phyloP scores from a whole-genome alignment of 345 rosid genomes.

The Murraya paniculata region DNA sequence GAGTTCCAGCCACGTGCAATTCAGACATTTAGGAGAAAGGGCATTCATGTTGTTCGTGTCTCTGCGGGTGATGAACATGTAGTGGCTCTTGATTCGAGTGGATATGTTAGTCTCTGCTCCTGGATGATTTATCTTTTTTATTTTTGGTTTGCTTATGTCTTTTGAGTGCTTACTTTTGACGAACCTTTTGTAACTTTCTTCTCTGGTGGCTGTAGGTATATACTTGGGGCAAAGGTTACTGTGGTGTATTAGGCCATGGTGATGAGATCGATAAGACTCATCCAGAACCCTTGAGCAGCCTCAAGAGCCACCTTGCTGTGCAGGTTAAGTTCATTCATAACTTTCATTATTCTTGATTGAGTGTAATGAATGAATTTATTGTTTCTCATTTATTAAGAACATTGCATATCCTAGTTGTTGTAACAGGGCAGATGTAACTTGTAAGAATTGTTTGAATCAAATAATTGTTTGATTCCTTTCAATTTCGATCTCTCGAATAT shows the following conservation, averaged over 20 bases:
- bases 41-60: conserved; percentile 71
- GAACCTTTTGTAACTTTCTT: conserved; percentile 9
- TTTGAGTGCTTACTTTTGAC: neutral
- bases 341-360: conserved; percentile 3
- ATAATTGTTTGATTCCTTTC: neutral
- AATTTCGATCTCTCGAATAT: neutral
- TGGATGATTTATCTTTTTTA: neutral
- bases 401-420: neutral
- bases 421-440: neutral
- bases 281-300: conserved; percentile 65
- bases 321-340: conserved; percentile 51
- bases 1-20: conserved; percentile 76
- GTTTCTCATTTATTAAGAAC: neutral
- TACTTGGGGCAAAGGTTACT: conserved; percentile 98
- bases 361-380: neutral
- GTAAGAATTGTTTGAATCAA: neutral
- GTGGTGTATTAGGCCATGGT: conserved; percentile 97
- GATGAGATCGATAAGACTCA: conserved; percentile 86
- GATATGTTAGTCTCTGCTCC: conserved; percentile 54
- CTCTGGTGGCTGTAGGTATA: conserved; percentile 52
- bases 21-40: conserved; percentile 72
- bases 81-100: conserved; percentile 92
- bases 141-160: neutral
- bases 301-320: conserved; percentile 58
- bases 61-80: conserved; percentile 99